Evolutionary conservation across 2,329 filamentous ascomycete species (phyloP), one percentile per base, ranked within the genome.

Genomic region (Botryotinia calthae): DNA sequence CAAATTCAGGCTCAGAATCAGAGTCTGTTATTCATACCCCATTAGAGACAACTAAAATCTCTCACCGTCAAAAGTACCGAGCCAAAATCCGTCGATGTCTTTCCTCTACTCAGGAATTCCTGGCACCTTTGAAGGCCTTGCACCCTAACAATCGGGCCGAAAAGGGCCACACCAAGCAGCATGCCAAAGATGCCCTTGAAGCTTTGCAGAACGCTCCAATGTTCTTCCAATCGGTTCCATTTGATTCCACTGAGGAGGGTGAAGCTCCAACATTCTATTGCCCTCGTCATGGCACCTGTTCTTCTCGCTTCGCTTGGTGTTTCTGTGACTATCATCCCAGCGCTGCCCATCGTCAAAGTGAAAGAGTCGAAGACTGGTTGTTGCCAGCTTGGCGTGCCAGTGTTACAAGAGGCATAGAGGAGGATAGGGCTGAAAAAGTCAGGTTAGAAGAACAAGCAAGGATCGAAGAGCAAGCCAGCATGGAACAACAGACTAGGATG

Each of bases 121-220:
- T 70, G 34, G 58, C 67, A 37, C 67, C 67, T n/a, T 25, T 71
- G 25, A 40, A 37, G 14, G 37, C 61, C 7, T 65, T 66, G 9
- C 70, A 65, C n/a, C 70, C 70, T 5, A 65, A n/a, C 6, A 51
- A 71, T 16, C 58, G 70, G 20, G 31, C 70, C 42, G 70, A 71
- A 44, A 71, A 20, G 22, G 70, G 70, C 6, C 37, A 66, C 20
- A 56, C 70, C 20, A 67, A 46, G 22, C 58, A 46, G 42, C 48
- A 44, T 37, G 4, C n/a, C 25, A 66, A 71, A 56, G 46, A 42
- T 5, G 46, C 44, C 1, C 44, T 64, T 31, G 69, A 44, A 48
- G n/a, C 59, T 34, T 46, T 70, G n/a, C 40, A 42, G 2, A 54
- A 64, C 25, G 46, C n/a, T 6, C 20, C 69, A 16, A 22, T 54